Base-by-base conservation (phyloP, 805 yeast species). In the Saccharomycopsis sp. region DNA sequence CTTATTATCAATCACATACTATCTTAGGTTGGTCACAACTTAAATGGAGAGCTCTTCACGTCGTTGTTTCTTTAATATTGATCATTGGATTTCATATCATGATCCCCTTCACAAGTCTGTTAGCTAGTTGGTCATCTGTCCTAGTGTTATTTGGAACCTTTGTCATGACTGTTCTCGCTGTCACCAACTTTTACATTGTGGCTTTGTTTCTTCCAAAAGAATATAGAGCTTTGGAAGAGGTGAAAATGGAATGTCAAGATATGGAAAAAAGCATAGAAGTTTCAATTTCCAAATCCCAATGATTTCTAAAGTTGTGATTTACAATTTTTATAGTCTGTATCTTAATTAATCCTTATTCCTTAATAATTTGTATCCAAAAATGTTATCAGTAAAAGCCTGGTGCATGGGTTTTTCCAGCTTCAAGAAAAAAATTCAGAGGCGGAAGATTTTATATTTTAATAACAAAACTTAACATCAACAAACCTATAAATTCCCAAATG, bases 131-230 rank as follows among this genome's bases (percentile, higher is more conserved):
- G 79, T 66, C 77, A 1, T 71, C 85, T 0, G 73, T 85, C n/a
- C 54, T 86, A 5, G 69, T 86, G 56, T 66, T 76, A 14, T 47
- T 84, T 2, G 65, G 68, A 3, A 69, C 82, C 1, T 63, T 73
- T 0, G 49, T 75, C 0, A 56, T 86, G 2, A 67, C 76, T 0
- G 66, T 76, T 2, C 68, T 88, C 0, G 96, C 95, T 0, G 61
- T 72, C 0, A 56, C 81, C 1, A 78, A 86, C 54, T 95, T 95
- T 0, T 53, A 84, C 41, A 81, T 92, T 34, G 88, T 89, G 31
- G 70, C 67, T 42, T 53, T 86, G 23, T 89, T 88, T 54, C 94
- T 94, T 1, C 66, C 86, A 26, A 68, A 74, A n/a, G 98, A 92
- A 55, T 56, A 64, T 38, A 64, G 97, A 35, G 89, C 88, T 1